These are phyloP conservation scores for Collariella sp. DNA, from an alignment of 495 filamentous ascomycete genomes.

Conservation along the genomic window DNA sequence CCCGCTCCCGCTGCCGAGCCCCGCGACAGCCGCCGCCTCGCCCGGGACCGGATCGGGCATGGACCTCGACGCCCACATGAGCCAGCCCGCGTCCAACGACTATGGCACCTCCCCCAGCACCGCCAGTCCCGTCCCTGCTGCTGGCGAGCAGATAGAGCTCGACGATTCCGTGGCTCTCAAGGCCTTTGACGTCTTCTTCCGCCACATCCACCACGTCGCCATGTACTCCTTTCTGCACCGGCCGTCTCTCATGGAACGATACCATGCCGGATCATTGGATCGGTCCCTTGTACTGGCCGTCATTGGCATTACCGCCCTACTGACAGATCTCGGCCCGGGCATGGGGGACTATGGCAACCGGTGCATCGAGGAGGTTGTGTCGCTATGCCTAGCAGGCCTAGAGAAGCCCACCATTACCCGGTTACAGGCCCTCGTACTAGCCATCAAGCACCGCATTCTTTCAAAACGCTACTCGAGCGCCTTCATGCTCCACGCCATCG, in stretches of 20 bases:
- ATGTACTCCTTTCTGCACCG: slow-evolving; percentile 44
- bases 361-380: slow-evolving; percentile 41
- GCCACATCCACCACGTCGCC: slow-evolving; percentile 43
- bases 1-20: background rate
- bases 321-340: slow-evolving; percentile 38
- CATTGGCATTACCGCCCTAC: slow-evolving; percentile 39
- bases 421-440: slow-evolving; percentile 41
- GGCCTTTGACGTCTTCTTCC: slow-evolving; percentile 43
- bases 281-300: slow-evolving; percentile 39
- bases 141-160: slow-evolving; percentile 18
- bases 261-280: slow-evolving; percentile 42
- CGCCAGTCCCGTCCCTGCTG: slow-evolving; percentile 13
- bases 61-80: slow-evolving; percentile 8
- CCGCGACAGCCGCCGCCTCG: background rate
- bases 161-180: slow-evolving; percentile 34
- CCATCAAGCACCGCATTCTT: slow-evolving; percentile 42
- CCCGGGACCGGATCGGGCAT: background rate
- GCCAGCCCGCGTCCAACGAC: slow-evolving; percentile 10
- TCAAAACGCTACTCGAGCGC: slow-evolving; percentile 38
- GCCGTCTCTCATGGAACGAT: slow-evolving; percentile 44
- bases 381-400: slow-evolving; percentile 34
- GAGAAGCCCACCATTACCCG: slow-evolving; percentile 40
- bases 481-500: slow-evolving; percentile 41
- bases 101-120: slow-evolving; percentile 18
- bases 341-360: slow-evolving; percentile 36